Conservation (phyloP, 1,284 basidiomycete species). For the Melampsora americana region DNA sequence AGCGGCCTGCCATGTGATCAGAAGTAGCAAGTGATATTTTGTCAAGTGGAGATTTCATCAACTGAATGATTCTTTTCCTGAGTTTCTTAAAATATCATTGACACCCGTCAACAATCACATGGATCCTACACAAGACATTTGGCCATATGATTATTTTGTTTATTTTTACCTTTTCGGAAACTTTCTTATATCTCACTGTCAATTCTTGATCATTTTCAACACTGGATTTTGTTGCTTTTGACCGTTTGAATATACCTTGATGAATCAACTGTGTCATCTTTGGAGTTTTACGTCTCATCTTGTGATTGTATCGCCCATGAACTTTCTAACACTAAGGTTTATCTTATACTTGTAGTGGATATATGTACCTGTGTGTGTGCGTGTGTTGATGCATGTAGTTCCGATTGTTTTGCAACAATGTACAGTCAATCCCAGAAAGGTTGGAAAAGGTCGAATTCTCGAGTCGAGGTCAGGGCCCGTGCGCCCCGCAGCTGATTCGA, state of each 20-base stretch:
- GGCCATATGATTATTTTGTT: neutral
- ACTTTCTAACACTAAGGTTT: neutral
- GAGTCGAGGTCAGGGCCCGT: no score
- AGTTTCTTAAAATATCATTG: neutral
- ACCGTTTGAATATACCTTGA: neutral
- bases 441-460: no score
- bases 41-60: neutral
- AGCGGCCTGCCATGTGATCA: neutral
- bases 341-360: neutral
- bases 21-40: neutral
- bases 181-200: neutral
- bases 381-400: neutral
- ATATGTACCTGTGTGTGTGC: neutral
- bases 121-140: neutral
- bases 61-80: neutral
- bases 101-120: neutral
- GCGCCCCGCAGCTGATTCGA: no score
- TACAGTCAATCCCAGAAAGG: no score
- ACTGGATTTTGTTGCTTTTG: neutral
- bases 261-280: neutral
- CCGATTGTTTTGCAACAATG: no score
- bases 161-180: neutral
- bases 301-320: neutral
- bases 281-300: neutral
- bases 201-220: neutral